A percentile compares a stretch with the other conserved stretches of the same genome.
Evolutionary conservation across 1,284 basidiomycete genomes (phyloP).

Genomic region (Pseudozyma hubeiensis): DNA sequence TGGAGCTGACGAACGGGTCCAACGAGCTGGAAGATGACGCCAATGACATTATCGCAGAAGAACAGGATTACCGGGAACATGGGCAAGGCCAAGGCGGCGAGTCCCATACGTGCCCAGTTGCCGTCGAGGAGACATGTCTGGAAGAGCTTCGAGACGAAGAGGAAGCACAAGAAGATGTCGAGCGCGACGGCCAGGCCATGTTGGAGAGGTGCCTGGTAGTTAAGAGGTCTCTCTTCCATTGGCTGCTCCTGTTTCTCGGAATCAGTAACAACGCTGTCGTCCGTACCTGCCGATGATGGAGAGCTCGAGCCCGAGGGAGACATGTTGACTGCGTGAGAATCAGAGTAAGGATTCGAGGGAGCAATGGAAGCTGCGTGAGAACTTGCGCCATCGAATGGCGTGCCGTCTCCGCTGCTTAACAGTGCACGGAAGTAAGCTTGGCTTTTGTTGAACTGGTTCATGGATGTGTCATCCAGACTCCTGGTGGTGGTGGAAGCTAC

Average conservation of each 20-base stretch:
- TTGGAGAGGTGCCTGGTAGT: constrained; percentile 82
- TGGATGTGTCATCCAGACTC: constrained; percentile 13
- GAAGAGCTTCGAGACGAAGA: constrained; percentile 76
- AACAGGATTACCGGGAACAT: constrained; percentile 77
- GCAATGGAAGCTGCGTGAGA: constrained; percentile 11
- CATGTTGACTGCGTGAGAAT: constrained; percentile 7
- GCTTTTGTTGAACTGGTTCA: constrained; percentile 32
- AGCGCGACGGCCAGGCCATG: constrained; percentile 76
- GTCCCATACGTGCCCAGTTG: constrained; percentile 75
- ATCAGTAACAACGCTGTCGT: not conserved
- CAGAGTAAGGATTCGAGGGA: constrained; percentile 17
- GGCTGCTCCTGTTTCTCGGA: constrained; percentile 31
- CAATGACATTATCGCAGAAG: constrained; percentile 74
- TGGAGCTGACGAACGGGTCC: constrained; percentile 77
- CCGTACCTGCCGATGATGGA: no score
- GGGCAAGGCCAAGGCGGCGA: constrained; percentile 74
- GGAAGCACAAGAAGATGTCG: constrained; percentile 72
- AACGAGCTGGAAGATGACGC: constrained; percentile 56
- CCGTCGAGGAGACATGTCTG: constrained; percentile 78
- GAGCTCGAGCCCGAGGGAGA: no score
- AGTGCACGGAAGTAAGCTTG: constrained; percentile 22
- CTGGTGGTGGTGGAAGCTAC: not conserved
- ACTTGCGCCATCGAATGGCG: not conserved
- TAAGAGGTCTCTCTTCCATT: constrained; percentile 71
- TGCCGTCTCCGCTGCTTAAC: not conserved